A percentile compares a stretch with the other conserved stretches of the same genome.
Evolutionary conservation across 1,284 basidiomycete genomes (phyloP).

Genomic region (Anthracocystis setariae): DNA sequence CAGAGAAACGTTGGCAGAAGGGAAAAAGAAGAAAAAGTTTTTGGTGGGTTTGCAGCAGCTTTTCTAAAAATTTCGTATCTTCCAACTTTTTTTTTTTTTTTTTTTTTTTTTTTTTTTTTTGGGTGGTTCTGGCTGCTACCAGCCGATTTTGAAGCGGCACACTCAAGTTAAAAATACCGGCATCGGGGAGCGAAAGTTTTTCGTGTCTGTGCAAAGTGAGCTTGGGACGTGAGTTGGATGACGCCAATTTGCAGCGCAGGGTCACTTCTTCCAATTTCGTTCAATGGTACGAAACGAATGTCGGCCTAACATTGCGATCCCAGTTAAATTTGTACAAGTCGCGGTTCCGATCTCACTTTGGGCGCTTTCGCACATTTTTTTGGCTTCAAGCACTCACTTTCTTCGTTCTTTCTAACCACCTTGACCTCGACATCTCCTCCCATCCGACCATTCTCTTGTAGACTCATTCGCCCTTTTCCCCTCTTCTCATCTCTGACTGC

Average conservation of each 20-base stretch:
- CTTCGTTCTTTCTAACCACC: no score
- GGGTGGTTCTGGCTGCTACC: no score
- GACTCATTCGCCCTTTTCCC: not conserved
- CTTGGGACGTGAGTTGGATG: not conserved
- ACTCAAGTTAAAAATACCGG: no score
- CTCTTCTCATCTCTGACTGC: not conserved
- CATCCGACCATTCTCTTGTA: no score
- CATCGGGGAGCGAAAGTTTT: no score
- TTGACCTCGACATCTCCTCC: no score
- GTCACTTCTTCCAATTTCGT: not conserved
- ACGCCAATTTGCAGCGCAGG: conserved; percentile 9
- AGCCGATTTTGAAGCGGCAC: no score
- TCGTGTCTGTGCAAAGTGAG: no score
- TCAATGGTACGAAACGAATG: no score
- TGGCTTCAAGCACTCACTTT: no score
- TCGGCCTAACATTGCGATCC: conserved; percentile 10
- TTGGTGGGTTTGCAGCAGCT: not conserved
- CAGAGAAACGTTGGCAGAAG: not conserved
- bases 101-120: no score
- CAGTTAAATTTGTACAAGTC: not conserved
- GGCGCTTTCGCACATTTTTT: not conserved
- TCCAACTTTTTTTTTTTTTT: not conserved
- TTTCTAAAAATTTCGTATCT: conserved; percentile 2
- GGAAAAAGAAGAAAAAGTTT: not conserved
- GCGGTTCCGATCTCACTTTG: conserved; percentile 24